Percentiles rank a stretch among this genome's conserved stretches.
phyloP scores from a whole-genome alignment of 2,329 filamentous ascomycete genomes.

The Metarhizium robertsii region DNA sequence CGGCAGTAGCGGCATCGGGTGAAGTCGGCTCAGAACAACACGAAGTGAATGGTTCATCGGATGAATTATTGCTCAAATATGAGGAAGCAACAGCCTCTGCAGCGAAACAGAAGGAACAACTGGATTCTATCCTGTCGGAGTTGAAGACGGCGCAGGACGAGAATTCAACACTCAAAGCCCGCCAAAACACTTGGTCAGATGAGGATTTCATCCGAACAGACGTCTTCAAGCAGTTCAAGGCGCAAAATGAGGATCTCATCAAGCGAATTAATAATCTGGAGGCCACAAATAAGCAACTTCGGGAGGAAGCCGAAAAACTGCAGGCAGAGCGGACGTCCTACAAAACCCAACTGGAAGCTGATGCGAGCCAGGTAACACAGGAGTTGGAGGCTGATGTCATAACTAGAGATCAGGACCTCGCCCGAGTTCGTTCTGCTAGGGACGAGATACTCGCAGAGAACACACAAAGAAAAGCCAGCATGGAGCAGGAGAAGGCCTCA shows the following conservation, averaged over 20 bases:
- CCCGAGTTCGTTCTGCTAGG: constrained; percentile 71
- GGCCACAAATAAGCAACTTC: constrained; percentile 74
- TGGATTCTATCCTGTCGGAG: constrained; percentile 70
- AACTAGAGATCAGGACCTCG: constrained; percentile 73
- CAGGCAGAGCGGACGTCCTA: constrained; percentile 79
- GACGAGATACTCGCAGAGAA: constrained; percentile 83
- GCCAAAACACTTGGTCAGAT: constrained; percentile 67
- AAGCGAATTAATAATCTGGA: constrained; percentile 88
- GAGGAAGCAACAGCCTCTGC: constrained; percentile 69
- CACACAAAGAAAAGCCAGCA: constrained; percentile 65
- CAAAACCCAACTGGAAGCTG: constrained; percentile 70
- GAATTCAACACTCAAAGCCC: constrained; percentile 60
- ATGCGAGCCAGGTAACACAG: constrained; percentile 60
- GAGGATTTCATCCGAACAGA: constrained; percentile 92
- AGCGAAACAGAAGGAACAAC: constrained; percentile 78
- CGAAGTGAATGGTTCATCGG: constrained; percentile 45
- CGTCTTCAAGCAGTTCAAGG: constrained; percentile 84
- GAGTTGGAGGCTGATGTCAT: constrained; percentile 79
- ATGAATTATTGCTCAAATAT: constrained; percentile 65
- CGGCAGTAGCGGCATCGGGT: constrained; percentile 13
- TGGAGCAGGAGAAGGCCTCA: constrained; percentile 66
- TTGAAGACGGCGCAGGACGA: constrained; percentile 68
- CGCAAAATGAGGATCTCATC: constrained; percentile 85
- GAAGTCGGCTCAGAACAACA: constrained; percentile 41
- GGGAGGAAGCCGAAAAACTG: constrained; percentile 75